Evolutionary conservation across 1,139 yeast genomes (phyloP).

Genomic region (Pichia sp.): DNA sequence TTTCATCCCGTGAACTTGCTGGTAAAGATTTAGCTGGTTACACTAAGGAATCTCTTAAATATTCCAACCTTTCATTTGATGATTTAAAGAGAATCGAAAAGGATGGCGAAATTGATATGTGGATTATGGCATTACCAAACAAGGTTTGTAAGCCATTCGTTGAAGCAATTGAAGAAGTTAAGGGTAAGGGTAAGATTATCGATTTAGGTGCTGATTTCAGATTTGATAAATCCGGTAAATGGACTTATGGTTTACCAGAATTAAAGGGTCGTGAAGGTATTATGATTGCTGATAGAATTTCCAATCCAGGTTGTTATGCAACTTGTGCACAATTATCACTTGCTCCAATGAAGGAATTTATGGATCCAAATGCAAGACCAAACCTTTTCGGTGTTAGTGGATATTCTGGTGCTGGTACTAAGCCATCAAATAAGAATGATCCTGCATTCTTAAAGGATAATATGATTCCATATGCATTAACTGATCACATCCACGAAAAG

Average conservation of each 20-base stretch:
- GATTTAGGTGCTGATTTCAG: conserved; percentile 96
- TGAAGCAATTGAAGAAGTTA: conserved; percentile 78
- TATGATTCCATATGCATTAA: conserved; percentile 90
- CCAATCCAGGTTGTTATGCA: conserved; percentile 99
- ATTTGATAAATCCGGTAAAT: conserved; percentile 81
- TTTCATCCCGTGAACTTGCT: conserved; percentile 90
- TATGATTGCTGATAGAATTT: conserved; percentile 74
- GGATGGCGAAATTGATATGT: conserved; percentile 78
- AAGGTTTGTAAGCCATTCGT: conserved; percentile 98
- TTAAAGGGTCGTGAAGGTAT: conserved; percentile 64
- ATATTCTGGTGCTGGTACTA: conserved; percentile 98
- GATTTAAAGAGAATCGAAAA: conserved; percentile 80
- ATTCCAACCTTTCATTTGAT: conserved; percentile 84
- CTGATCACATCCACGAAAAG: conserved; percentile 95
- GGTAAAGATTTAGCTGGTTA: conserved; percentile 89
- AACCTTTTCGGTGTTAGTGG: conserved; percentile 95
- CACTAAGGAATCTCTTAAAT: conserved; percentile 73
- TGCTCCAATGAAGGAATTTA: conserved; percentile 69
- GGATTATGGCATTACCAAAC: conserved; percentile 99
- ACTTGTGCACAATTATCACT: conserved; percentile 96
- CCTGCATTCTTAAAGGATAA: conserved; percentile 69
- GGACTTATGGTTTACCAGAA: conserved; percentile 95
- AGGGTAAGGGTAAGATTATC: conserved; percentile 68
- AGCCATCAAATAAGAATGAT: conserved; percentile 96
- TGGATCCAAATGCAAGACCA: conserved; percentile 57